Conservation (phyloP, 345 rosid species). For the Eucalyptus polybractea region DNA sequence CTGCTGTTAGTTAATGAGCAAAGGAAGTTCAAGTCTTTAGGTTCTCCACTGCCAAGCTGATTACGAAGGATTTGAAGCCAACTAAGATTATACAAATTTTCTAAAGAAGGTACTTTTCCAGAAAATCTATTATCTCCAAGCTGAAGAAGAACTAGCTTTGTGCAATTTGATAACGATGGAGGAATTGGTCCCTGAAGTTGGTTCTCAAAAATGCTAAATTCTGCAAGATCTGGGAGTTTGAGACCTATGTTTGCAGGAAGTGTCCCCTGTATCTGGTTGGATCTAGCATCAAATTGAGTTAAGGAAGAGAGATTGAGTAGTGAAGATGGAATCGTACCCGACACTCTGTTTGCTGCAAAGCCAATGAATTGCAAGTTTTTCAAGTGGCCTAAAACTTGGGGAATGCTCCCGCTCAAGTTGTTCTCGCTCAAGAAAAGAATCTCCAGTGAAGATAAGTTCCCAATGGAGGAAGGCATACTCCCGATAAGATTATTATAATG, state of each 20-base stretch:
- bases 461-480: neutral
- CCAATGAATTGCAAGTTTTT: no score
- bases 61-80: fast-evolving
- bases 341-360: fast-evolving
- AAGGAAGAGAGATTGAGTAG: neutral
- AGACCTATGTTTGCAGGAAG: neutral
- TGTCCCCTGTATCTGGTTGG: neutral
- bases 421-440: fast-evolving
- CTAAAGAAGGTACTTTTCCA: no score
- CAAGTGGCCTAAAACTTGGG: no score
- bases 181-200: neutral
- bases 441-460: neutral
- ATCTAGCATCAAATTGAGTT: fast-evolving
- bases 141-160: fast-evolving
- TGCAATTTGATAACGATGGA: neutral
- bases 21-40: neutral
- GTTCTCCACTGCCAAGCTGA: neutral
- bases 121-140: fast-evolving
- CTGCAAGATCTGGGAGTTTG: neutral
- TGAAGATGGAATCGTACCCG: neutral
- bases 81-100: no score
- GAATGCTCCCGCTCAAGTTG: no score
- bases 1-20: neutral
- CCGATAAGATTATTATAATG: neutral
- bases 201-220: neutral